A percentile compares a stretch with the other conserved stretches of the same genome.
Conservation (phyloP, 495 filamentous ascomycete species). For the Penicillium pancosmium region DNA sequence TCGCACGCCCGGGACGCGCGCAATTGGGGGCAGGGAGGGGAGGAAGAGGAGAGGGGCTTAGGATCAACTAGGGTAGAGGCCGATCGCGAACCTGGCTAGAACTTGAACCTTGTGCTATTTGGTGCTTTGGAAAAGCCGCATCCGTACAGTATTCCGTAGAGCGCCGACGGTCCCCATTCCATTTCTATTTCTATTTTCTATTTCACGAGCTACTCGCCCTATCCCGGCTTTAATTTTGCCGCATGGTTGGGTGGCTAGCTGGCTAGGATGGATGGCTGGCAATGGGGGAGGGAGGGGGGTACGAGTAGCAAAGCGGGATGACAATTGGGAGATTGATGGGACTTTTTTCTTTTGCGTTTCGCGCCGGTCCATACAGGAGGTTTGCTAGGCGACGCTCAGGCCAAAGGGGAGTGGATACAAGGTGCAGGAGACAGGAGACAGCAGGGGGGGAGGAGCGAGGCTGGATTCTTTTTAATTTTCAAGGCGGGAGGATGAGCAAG, state of each 20-base stretch:
- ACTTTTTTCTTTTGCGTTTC: background rate
- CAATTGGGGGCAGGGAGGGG: constrained; percentile 5
- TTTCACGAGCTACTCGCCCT: background rate
- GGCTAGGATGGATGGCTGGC: background rate
- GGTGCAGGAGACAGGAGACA: constrained; percentile 11
- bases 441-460: constrained; percentile 4
- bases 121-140: constrained; percentile 1
- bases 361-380: constrained; percentile 5
- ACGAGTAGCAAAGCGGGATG: background rate
- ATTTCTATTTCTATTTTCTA: background rate
- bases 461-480: constrained; percentile 9
- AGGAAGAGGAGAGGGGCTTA: background rate
- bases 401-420: constrained; percentile 23
- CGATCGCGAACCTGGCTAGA: constrained; percentile 24
- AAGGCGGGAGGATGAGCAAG: background rate
- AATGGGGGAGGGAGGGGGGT: background rate
- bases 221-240: too few species aligned
- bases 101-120: constrained; percentile 16
- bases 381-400: constrained; percentile 23
- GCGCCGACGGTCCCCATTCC: background rate
- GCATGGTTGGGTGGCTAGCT: too few species aligned
- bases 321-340: background rate
- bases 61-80: background rate
- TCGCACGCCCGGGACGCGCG: constrained; percentile 20
- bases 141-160: background rate